These are phyloP conservation scores for Laburnicola sp. DNA, from an alignment of 2,329 filamentous ascomycete species.

Conservation along the genomic window DNA sequence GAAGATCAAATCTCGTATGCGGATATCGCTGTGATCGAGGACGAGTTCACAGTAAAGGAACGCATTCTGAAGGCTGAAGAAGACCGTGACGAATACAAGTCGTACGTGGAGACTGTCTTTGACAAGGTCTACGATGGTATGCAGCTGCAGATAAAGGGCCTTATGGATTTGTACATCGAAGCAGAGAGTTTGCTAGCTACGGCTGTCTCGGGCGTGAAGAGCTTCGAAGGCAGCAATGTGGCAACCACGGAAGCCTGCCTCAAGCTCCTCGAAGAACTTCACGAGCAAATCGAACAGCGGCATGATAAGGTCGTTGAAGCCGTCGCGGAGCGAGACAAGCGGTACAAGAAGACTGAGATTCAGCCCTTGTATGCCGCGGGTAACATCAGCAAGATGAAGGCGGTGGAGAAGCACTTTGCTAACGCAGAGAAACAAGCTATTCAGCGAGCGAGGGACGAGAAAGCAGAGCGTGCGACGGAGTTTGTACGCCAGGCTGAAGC, in stretches of 20 bases:
- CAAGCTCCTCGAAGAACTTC: conserved; percentile 47
- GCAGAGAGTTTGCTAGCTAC: conserved; percentile 30
- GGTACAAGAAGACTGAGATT: conserved; percentile 59
- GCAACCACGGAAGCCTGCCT: conserved; percentile 29
- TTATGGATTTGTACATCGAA: conserved; percentile 52
- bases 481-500: conserved; percentile 57
- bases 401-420: conserved; percentile 50
- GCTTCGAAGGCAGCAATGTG: conserved; percentile 19
- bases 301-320: conserved; percentile 55
- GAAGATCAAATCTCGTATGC: conserved; percentile 61
- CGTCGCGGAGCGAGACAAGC: conserved; percentile 57
- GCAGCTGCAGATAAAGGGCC: conserved; percentile 54
- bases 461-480: conserved; percentile 54
- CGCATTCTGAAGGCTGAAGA: conserved; percentile 56
- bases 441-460: conserved; percentile 53
- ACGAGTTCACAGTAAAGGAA: conserved; percentile 59
- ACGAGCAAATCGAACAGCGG: conserved; percentile 53
- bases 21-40: conserved; percentile 58
- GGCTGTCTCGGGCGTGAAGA: conserved; percentile 29
- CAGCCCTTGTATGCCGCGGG: conserved; percentile 56
- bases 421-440: conserved; percentile 56
- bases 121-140: conserved; percentile 54
- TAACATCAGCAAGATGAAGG: conserved; percentile 55
- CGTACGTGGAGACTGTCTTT: conserved; percentile 56
- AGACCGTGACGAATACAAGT: conserved; percentile 56